Evolutionary conservation across 371 early-diverging fungal species (phyloP).

Genomic region (Dentiscutata heterogama): DNA sequence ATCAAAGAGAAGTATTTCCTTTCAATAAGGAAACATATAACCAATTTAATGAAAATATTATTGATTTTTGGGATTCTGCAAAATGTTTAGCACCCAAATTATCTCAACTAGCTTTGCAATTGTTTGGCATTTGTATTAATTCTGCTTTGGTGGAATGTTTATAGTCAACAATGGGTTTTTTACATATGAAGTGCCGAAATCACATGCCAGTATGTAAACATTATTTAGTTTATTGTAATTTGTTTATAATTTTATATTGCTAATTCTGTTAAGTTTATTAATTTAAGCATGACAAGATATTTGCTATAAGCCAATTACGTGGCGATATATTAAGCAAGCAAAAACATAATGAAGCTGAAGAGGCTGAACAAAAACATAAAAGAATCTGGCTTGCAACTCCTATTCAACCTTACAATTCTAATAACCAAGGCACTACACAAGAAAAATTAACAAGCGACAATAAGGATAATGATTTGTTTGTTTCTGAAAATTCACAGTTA

Average conservation of each 20-base stretch:
- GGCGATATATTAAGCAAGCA: background rate
- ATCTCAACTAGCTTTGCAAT: slow-evolving; percentile 16
- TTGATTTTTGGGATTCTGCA: slow-evolving; percentile 29
- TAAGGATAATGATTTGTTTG: background rate
- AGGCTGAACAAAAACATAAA: background rate
- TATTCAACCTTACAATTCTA: background rate
- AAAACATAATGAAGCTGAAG: background rate
- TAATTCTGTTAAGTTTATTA: too few relatives aligned
- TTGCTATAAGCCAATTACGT: background rate
- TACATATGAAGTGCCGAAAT: slow-evolving; percentile 6
- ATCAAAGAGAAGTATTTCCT: slow-evolving; percentile 17
- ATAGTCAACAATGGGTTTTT: slow-evolving; percentile 14
- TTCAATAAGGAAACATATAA: slow-evolving; percentile 25
- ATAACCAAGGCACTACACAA: background rate
- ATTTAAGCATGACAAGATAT: background rate
- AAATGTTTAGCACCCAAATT: slow-evolving; percentile 3
- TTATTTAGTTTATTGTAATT: background rate
- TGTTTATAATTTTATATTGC: too few relatives aligned
- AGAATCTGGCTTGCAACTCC: background rate
- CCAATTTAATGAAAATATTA: background rate
- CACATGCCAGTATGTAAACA: background rate
- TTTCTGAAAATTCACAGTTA: too few relatives aligned
- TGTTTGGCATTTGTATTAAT: slow-evolving; percentile 25
- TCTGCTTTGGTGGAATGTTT: slow-evolving; percentile 1
- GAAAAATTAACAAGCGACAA: background rate